These are phyloP conservation scores for Boletellus sp. DNA, from an alignment of 768 basidiomycete species.

Conservation along the genomic window DNA sequence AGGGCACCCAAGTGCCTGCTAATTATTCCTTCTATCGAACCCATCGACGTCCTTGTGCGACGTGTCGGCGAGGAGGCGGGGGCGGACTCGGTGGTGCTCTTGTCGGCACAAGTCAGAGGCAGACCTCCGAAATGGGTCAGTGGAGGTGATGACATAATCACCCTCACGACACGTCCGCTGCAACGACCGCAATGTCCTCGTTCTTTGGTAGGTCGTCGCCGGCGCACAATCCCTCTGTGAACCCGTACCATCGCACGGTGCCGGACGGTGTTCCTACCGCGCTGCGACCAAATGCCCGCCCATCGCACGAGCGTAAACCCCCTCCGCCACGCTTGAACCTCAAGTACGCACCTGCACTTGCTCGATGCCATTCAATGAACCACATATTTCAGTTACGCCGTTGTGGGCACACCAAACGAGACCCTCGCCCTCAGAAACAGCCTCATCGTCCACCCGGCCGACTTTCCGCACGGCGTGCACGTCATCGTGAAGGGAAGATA, in stretches of 20 bases:
- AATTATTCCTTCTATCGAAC: slow-evolving; percentile 8
- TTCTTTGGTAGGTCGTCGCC: slow-evolving; percentile 45
- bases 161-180: not conserved
- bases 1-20: slow-evolving; percentile 25
- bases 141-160: slow-evolving; percentile 20
- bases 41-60: slow-evolving; percentile 4
- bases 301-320: slow-evolving; percentile 39
- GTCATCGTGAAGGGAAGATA: slow-evolving; percentile 71
- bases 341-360: slow-evolving; percentile 16
- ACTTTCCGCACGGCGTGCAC: slow-evolving; percentile 72
- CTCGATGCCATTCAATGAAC: not conserved
- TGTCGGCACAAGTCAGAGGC: too few species aligned
- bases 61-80: not conserved
- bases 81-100: too few species aligned
- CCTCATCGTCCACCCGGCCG: slow-evolving; percentile 71
- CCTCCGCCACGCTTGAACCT: slow-evolving; percentile 31
- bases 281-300: slow-evolving; percentile 34
- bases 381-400: slow-evolving; percentile 41
- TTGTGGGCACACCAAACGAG: slow-evolving; percentile 61
- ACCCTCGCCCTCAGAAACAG: slow-evolving; percentile 77
- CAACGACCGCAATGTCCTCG: slow-evolving; percentile 19
- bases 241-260: slow-evolving; percentile 43
- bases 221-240: slow-evolving; percentile 31
- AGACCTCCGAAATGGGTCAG: too few species aligned
- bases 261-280: slow-evolving; percentile 37